A percentile compares a stretch with the other conserved stretches of the same genome.
These are phyloP conservation scores for Aureobasidium zeae DNA, from an alignment of 2,329 filamentous ascomycete genomes.

Conservation along the genomic window DNA sequence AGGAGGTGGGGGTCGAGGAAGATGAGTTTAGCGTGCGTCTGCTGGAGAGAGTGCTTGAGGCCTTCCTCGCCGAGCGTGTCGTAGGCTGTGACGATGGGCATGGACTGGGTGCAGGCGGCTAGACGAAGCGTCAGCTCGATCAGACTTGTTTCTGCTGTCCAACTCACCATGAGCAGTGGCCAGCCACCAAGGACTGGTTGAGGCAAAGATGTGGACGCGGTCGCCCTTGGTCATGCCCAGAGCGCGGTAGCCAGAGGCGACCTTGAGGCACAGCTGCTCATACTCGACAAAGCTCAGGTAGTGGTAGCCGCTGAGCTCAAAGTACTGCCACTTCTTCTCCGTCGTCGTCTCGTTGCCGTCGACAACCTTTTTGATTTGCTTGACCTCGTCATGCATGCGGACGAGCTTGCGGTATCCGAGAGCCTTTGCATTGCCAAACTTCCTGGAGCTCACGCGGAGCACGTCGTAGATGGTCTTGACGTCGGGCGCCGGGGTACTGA, in stretches of 20 bases:
- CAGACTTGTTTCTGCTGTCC: no score
- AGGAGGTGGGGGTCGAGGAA: slow-evolving; percentile 75
- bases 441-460: slow-evolving; percentile 56
- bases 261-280: slow-evolving; percentile 56
- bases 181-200: slow-evolving; percentile 80
- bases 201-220: slow-evolving; percentile 71
- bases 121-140: slow-evolving; percentile 42
- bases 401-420: slow-evolving; percentile 63
- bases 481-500: slow-evolving; percentile 55
- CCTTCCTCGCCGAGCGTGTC: slow-evolving; percentile 82
- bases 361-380: slow-evolving; percentile 81
- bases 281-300: slow-evolving; percentile 76
- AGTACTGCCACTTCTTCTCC: slow-evolving; percentile 87
- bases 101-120: slow-evolving; percentile 68
- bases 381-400: slow-evolving; percentile 70
- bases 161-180: slow-evolving; percentile 48
- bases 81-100: slow-evolving; percentile 89
- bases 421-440: slow-evolving; percentile 44
- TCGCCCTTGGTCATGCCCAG: slow-evolving; percentile 60
- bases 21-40: slow-evolving; percentile 73
- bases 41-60: slow-evolving; percentile 73
- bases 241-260: slow-evolving; percentile 65
- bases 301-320: slow-evolving; percentile 68
- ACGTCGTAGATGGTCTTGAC: slow-evolving; percentile 73
- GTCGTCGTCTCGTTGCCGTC: slow-evolving; percentile 71